These are phyloP conservation scores for Yamadazyma songkhlaensis DNA, from an alignment of 1,139 yeast species.

Conservation along the genomic window DNA sequence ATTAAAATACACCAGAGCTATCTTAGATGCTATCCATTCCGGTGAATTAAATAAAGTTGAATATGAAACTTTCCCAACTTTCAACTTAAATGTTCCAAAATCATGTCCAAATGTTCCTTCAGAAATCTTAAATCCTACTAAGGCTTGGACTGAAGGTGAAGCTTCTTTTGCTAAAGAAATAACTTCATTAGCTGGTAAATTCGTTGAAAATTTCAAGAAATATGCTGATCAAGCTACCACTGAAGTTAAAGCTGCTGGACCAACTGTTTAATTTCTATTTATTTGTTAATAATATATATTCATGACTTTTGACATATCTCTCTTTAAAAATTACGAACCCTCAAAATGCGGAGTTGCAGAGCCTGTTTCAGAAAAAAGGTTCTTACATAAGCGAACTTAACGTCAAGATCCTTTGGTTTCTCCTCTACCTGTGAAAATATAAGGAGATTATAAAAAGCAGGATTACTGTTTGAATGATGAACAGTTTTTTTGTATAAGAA, in stretches of 20 bases:
- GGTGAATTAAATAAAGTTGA: constrained; percentile 81
- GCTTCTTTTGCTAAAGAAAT: constrained; percentile 70
- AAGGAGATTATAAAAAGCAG: no score
- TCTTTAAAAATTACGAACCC: no score
- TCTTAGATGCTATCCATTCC: constrained; percentile 90
- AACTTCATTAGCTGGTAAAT: constrained; percentile 69
- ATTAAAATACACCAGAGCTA: constrained; percentile 95
- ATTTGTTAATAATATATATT: constrained; percentile 2
- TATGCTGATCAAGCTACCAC: constrained; percentile 80
- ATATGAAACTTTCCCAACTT: constrained; percentile 81
- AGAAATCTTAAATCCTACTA: constrained; percentile 84
- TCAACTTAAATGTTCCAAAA: constrained; percentile 86
- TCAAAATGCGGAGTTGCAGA: no score
- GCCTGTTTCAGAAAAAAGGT: no score
- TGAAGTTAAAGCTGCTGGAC: constrained; percentile 94
- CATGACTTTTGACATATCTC: constrained; percentile 1
- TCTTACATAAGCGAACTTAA: no score
- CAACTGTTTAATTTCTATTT: constrained; percentile 35
- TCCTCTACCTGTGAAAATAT: no score
- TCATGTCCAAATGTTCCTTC: constrained; percentile 78
- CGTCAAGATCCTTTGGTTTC: no score
- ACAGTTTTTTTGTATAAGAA: no score
- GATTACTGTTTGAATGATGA: no score
- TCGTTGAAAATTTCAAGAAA: constrained; percentile 81
- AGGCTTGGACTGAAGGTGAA: constrained; percentile 75